Percentiles rank a stretch among this genome's conserved stretches.
These are phyloP conservation scores for Mesembryanthemum crystallinum DNA, from an alignment of 148 eudicot genomes.

Conservation along the genomic window DNA sequence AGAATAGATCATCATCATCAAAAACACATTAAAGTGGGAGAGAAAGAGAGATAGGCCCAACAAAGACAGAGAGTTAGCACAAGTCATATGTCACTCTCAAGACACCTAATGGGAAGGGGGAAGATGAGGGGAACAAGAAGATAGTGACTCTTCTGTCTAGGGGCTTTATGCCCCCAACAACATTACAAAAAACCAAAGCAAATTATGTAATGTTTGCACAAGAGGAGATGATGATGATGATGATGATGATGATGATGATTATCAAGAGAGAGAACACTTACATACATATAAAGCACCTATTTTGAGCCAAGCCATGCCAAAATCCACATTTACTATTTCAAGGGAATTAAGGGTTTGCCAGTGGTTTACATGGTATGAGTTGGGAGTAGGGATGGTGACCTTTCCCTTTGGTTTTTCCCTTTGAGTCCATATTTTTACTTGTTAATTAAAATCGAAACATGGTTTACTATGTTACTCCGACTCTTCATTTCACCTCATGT, in stretches of 20 bases:
- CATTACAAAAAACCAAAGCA: not conserved
- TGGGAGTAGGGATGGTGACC: constrained; percentile 17
- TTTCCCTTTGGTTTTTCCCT: not conserved
- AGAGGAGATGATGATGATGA: too few relatives aligned
- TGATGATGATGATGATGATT: too few relatives aligned
- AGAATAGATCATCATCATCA: too few relatives aligned
- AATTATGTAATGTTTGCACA: too few relatives aligned
- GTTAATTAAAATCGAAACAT: too few relatives aligned
- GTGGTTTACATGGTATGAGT: not conserved
- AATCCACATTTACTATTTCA: constrained; percentile 9
- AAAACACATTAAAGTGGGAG: too few relatives aligned
- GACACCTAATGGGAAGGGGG: constrained; percentile 19
- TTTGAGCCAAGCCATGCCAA: constrained; percentile 12
- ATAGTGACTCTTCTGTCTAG: constrained; percentile 19
- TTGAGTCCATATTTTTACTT: too few relatives aligned
- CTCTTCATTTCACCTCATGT: too few relatives aligned
- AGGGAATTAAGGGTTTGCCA: constrained; percentile 2
- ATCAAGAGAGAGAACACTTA: too few relatives aligned
- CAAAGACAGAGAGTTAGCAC: constrained; percentile 28
- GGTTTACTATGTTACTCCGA: too few relatives aligned
- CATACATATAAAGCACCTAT: not conserved
- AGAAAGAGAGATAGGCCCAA: not conserved
- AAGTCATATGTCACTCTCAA: constrained; percentile 24
- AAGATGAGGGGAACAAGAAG: constrained; percentile 17
- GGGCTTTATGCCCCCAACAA: constrained; percentile 11